Conservation (phyloP, 176 grass and related monocot genomes). For the Miscanthus lutarioriparius region DNA sequence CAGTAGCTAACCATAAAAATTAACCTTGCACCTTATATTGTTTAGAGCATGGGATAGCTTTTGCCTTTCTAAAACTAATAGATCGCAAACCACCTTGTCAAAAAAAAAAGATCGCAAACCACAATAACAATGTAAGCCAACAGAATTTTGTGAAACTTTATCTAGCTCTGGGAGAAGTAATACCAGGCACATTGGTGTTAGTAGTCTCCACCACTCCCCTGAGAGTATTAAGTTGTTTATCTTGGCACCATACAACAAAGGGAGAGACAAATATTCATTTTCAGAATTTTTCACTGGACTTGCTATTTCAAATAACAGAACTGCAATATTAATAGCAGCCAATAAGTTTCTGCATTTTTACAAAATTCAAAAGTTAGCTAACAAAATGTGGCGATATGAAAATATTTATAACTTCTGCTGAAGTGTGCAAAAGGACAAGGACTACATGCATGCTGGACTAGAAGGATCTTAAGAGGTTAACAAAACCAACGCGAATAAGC, state of each 20-base stretch:
- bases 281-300: slow-evolving; percentile 67
- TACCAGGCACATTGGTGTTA: slow-evolving; percentile 94
- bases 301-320: slow-evolving; percentile 82
- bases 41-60: neutral
- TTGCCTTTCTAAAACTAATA: neutral
- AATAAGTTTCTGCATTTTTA: slow-evolving; percentile 72
- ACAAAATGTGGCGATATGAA: slow-evolving; percentile 4
- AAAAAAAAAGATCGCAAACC: neutral
- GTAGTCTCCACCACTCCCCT: slow-evolving; percentile 84
- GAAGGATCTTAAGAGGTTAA: neutral
- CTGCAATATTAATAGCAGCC: slow-evolving; percentile 81
- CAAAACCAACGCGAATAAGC: neutral
- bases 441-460: neutral
- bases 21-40: neutral
- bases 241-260: slow-evolving; percentile 80
- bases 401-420: neutral
- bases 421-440: slow-evolving; percentile 9
- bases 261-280: slow-evolving; percentile 65
- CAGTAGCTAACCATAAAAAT: neutral
- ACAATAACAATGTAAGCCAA: neutral
- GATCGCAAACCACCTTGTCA: neutral
- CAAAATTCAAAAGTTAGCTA: slow-evolving; percentile 31
- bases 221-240: slow-evolving; percentile 79
- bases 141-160: neutral
- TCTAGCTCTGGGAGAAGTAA: slow-evolving; percentile 5